Base-by-base conservation (phyloP, 495 filamentous ascomycete species). In the Aspergillus coremiiformis region DNA sequence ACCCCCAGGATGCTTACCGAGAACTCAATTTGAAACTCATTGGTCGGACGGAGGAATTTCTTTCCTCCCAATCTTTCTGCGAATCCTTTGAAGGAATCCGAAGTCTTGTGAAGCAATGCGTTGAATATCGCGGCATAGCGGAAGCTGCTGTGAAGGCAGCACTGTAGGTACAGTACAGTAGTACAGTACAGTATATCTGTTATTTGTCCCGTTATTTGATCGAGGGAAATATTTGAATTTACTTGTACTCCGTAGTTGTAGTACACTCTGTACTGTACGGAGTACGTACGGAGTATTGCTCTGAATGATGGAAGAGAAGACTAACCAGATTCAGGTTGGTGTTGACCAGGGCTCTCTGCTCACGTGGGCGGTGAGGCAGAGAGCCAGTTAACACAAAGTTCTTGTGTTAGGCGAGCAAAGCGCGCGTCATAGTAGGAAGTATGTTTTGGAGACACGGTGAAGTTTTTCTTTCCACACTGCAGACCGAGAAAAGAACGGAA, bases 361-460 rank as follows among this genome's bases (percentile, higher is more conserved):
- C 58, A 61, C 46, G 58, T 61, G 58, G 55, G 58, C 58, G 58
- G 58, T 61, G 52, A 48, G 30, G 1, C 17, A 12, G 17, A 19
- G 35, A 39, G 19, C 15, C 22, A 8, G n/a, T n/a, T n/a, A 39
- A 33, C 10, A 35, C 5, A 35, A 15, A 2, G 24, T 27, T 4
- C 8, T 27, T 27, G 24, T 2, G 22, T 51, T 47, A 47, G 54
- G 37, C 37, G 37, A 41, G 37, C 14, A 44, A 51, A 55, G 35
- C 20, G 47, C 46, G 47, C 27, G 29, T 48, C 45, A 48, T 48
- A 27, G 11, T 41, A 45, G 15, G 39, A 50, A 30, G 29, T 39
- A 30, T 45, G 44, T 12, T 5, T 35, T 15, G 2, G 2, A 5
- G 32, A 4, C 12, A 14, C 11, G 12, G 23, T 39, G 6, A 12